Base-by-base conservation (phyloP, 2,329 filamentous ascomycete genomes). In the Paraconiothyrium sp. region DNA sequence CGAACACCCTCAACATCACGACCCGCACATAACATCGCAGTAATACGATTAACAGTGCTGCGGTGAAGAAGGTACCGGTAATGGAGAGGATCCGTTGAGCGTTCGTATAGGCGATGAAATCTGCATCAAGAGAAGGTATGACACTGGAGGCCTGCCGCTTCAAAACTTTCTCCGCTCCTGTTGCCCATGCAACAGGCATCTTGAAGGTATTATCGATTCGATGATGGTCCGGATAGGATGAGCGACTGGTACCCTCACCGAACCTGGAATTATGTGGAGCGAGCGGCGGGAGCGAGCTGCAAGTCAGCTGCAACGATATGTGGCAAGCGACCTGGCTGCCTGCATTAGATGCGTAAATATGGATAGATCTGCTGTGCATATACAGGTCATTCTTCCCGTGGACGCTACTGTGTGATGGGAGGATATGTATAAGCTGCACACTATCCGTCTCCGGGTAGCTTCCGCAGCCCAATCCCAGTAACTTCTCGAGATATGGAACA, bases 11-110 rank as follows among this genome's bases (percentile, higher is more conserved):
- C 48, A 86, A 77, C 71, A 86, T 80, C 11, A 71, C 67, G 2
- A 79, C 30, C 11, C 85, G 79, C 30, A 85, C 84, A 60, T 83
- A 84, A 37, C 81, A 69, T 34, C 83, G 79, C n/a, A 81, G 69
- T 4, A 78, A 7, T 1, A 84, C 80, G 1, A 77, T 71, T 10
- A 83, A 52, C 0, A 78, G 67, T 1, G 82, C 79, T 13, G 79
- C 46, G 0, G 72, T 68, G 14, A 80, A 79, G 51, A 83, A 74
- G 1, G 78, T 60, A 10, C 79, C 68, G 1, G 80, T 80, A 11
- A 81, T 79, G 1, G 74, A 74, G 13, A 84, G 70, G n/a, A 85
- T 80, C 13, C 72, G 66, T 11, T 67, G 65, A 0, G 74, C 73
- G 57, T 78, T 80, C 59, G 76, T 76, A 54, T 78, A 81, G 13